Evolutionary conservation across 345 rosid species (phyloP).

Genomic region (Rubroshorea leprosula): DNA sequence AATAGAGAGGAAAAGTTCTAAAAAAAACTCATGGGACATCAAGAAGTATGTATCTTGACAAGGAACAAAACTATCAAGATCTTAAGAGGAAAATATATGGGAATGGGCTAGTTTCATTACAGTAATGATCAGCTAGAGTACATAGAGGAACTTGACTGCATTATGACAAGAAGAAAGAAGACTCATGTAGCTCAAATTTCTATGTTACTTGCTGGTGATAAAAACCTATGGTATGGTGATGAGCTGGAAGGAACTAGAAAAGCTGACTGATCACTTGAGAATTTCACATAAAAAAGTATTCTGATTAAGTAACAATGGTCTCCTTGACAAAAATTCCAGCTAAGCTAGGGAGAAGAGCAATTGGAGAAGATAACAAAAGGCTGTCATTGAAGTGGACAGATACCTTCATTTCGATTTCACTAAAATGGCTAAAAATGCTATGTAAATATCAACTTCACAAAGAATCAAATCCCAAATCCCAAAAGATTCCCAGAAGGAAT

Average conservation of each 20-base stretch:
- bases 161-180: constrained; percentile 4
- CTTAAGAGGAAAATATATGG: too few species aligned
- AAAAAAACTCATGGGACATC: too few species aligned
- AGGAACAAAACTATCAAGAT: too few species aligned
- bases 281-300: constrained; percentile 3
- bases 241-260: constrained; percentile 20
- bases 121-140: too few species aligned
- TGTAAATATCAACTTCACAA: background rate
- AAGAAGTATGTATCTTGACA: too few species aligned
- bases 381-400: constrained; percentile 31
- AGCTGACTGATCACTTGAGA: constrained; percentile 7
- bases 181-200: constrained; percentile 19
- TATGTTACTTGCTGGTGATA: constrained; percentile 15
- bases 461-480: constrained; percentile 17
- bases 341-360: constrained; percentile 14
- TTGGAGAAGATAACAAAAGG: constrained; percentile 9
- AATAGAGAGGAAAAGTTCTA: too few species aligned
- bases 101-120: too few species aligned
- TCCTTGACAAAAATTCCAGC: constrained; percentile 26
- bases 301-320: constrained; percentile 20
- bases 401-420: constrained; percentile 8
- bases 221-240: constrained; percentile 12
- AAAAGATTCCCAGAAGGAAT: constrained; percentile 27
- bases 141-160: too few species aligned
- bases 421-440: constrained; percentile 4